Evolutionary conservation across 1,139 yeast genomes (phyloP).

Genomic region (Hansenula lynferdii): DNA sequence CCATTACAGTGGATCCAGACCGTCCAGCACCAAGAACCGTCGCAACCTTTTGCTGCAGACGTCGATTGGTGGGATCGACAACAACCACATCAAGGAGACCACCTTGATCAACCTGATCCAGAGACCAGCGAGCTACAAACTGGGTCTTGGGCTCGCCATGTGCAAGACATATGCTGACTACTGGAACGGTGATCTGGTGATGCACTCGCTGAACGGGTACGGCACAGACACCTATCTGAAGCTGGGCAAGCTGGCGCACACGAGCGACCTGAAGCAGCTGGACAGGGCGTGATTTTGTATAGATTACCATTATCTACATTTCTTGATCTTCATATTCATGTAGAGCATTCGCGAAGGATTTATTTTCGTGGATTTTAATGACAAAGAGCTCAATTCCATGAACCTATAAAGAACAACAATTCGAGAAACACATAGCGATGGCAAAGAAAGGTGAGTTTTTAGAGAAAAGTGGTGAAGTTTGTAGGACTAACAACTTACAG

Average conservation of each 20-base stretch:
- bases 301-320: too few species aligned
- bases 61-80: slow-evolving; percentile 24
- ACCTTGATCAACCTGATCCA: slow-evolving; percentile 53
- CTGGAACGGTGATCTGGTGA: slow-evolving; percentile 87
- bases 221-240: slow-evolving; percentile 87
- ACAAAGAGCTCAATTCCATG: too few species aligned
- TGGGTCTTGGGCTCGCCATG: slow-evolving; percentile 90
- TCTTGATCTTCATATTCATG: too few species aligned
- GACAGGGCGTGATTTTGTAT: slow-evolving; percentile 53
- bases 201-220: slow-evolving; percentile 83
- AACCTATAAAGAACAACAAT: too few species aligned
- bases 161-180: slow-evolving; percentile 90
- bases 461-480: background rate
- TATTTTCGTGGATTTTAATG: too few species aligned
- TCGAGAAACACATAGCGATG: background rate
- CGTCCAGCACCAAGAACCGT: background rate
- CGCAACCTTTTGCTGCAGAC: slow-evolving; percentile 16
- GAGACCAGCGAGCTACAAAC: slow-evolving; percentile 66
- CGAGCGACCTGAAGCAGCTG: slow-evolving; percentile 58
- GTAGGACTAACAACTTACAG: background rate
- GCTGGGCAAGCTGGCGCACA: slow-evolving; percentile 71
- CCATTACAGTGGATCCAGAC: background rate
- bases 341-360: too few species aligned
- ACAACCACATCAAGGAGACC: slow-evolving; percentile 26
- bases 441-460: background rate